phyloP scores from a whole-genome alignment of 805 yeast species.

The Millerago galiae region DNA sequence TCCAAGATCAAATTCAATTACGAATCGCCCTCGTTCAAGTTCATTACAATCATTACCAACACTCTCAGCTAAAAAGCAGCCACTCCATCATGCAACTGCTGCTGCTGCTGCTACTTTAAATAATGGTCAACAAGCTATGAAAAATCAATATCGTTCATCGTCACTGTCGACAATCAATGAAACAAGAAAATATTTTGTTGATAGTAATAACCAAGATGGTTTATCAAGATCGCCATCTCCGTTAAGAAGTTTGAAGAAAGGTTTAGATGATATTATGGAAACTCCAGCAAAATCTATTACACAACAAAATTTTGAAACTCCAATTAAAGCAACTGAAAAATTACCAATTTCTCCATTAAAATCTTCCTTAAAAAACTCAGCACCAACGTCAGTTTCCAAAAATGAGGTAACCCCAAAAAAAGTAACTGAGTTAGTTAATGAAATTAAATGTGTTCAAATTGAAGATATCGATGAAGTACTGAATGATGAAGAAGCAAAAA shows the following conservation, averaged over 20 bases:
- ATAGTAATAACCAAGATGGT: background rate
- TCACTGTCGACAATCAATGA: slow-evolving; percentile 15
- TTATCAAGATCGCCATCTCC: slow-evolving; percentile 17
- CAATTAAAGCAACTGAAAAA: background rate
- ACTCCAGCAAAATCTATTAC: background rate
- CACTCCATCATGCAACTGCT: slow-evolving; percentile 15
- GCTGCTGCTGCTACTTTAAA: slow-evolving; percentile 15
- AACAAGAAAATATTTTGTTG: background rate
- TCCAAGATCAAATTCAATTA: background rate
- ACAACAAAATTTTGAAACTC: background rate
- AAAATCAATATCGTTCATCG: slow-evolving; percentile 14
- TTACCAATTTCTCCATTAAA: slow-evolving; percentile 5
- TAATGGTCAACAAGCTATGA: background rate
- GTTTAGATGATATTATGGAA: slow-evolving; percentile 1
- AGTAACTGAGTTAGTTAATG: background rate
- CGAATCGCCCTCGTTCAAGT: slow-evolving; percentile 11
- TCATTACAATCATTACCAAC: slow-evolving; percentile 8
- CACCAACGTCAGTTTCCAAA: background rate
- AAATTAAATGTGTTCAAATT: background rate
- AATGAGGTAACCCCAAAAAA: background rate
- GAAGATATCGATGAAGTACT: background rate
- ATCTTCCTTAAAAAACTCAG: slow-evolving; percentile 2
- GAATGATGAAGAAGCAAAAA: background rate
- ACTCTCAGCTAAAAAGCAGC: background rate
- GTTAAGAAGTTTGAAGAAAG: slow-evolving; percentile 1